Percentiles rank a stretch among this genome's conserved stretches.
These are phyloP conservation scores for Cicer judaicum DNA, from an alignment of 306 rosid genomes.

Conservation along the genomic window DNA sequence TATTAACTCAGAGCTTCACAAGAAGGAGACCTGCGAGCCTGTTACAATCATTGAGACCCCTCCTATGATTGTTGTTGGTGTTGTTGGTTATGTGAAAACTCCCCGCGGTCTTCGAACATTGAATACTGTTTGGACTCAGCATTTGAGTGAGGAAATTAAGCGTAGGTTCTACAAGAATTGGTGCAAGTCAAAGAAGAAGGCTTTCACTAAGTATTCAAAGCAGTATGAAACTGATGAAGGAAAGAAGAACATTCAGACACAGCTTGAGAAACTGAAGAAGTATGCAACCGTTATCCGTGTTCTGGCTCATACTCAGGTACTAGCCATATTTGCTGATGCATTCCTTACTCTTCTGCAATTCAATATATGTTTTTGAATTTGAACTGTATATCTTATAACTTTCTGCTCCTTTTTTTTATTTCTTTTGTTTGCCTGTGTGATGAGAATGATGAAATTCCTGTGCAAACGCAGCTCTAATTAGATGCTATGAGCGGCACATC, in stretches of 20 bases:
- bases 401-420: background rate
- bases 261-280: constrained; percentile 78
- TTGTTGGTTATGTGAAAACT: constrained; percentile 84
- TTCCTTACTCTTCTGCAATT: background rate
- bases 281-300: constrained; percentile 76
- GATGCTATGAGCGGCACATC: constrained; percentile 56
- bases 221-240: constrained; percentile 77
- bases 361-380: background rate
- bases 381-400: background rate
- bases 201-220: constrained; percentile 75
- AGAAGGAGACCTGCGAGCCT: constrained; percentile 90
- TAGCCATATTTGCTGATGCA: background rate
- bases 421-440: background rate
- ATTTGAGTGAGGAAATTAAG: constrained; percentile 78
- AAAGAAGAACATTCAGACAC: constrained; percentile 65
- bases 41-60: constrained; percentile 86
- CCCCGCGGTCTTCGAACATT: constrained; percentile 87
- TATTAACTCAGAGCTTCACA: constrained; percentile 70
- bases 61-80: constrained; percentile 84
- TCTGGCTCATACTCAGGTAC: constrained; percentile 91
- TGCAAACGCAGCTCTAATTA: constrained; percentile 44
- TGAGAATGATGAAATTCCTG: constrained; percentile 50
- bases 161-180: constrained; percentile 86
- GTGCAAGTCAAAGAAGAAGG: constrained; percentile 96
- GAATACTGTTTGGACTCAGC: constrained; percentile 90